Evolutionary conservation across 2,329 filamentous ascomycete species (phyloP), one percentile per base, ranked within the genome.

Genomic region (Ceratocystiopsis sp.): DNA sequence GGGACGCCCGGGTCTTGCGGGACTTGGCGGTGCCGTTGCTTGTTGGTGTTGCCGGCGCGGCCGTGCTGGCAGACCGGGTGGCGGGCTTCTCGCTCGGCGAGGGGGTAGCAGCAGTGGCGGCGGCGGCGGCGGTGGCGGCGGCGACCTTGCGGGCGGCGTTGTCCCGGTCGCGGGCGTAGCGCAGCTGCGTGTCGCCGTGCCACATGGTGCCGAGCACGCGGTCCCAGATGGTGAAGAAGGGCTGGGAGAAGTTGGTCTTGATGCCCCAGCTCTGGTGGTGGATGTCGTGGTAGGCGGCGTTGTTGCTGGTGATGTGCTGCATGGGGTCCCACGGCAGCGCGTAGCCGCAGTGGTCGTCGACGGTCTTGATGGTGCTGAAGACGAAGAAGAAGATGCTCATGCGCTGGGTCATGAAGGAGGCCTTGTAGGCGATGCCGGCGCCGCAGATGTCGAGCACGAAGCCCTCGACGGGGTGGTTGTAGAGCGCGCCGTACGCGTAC

Each of bases 241-340:
- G 84, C 61, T 93, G 84, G 6, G 79, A 81, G 60, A 85, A 93
- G 63, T 93, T 93, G 50, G 80, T 83, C 72, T 96, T 98, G 70
- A 98, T 94, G 45, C 91, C 91, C 87, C 89, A 96, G 61, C 84
- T 93, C 63, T 98, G 91, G 64, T 98, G 91, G 62, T 98, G 91
- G 46, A 98, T 89, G 57, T 98, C 91, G 57, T 98, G 91, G 61
- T 96, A 98, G 34, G 79, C 80, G 21, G 91, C 89, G 53, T 96
- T 95, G 68, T 98, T 96, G 59, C 82, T 82, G 38, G 87, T 93
- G 48, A 96, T 70, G 57, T 81, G 78, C 68, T 95, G 87, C 43
- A 96, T 68, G 2, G 89, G 89, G 59, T 98, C 91, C 76, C 82
- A 96, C 1, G 91, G 91, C 48, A 98, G 79, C n/a, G 77, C 71